Percentiles rank a stretch among this genome's conserved stretches.
phyloP scores from a whole-genome alignment of 345 rosid species.

The Noccaea caerulescens region DNA sequence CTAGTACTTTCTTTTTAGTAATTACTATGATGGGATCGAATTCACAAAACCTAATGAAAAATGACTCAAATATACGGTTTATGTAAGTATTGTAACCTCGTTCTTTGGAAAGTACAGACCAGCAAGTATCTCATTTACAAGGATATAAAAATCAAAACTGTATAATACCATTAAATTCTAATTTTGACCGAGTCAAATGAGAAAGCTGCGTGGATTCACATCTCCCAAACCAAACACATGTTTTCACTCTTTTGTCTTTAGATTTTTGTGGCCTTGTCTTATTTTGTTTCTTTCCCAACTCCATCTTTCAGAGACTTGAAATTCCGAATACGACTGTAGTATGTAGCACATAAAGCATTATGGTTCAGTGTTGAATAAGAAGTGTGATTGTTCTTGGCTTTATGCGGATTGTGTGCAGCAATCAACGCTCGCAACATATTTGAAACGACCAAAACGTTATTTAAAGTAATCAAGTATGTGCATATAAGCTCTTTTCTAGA shows the following conservation, averaged over 20 bases:
- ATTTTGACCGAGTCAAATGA: slow-evolving; percentile 42
- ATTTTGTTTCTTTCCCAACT: slow-evolving; percentile 38
- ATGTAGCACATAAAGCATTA: slow-evolving; percentile 21
- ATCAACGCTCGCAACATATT: slow-evolving; percentile 9
- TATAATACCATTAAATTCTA: slow-evolving; percentile 2
- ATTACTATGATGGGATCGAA: background rate
- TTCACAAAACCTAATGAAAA: background rate
- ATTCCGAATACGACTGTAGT: slow-evolving; percentile 6
- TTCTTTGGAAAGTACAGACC: background rate
- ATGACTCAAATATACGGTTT: background rate
- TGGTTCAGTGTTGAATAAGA: slow-evolving; percentile 29
- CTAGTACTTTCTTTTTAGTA: background rate
- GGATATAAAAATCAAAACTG: slow-evolving; percentile 18
- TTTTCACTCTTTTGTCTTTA: slow-evolving; percentile 38
- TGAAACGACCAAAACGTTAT: background rate
- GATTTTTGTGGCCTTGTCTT: slow-evolving; percentile 32
- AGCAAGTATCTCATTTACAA: background rate
- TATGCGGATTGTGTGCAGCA: slow-evolving; percentile 30
- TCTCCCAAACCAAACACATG: slow-evolving; percentile 43
- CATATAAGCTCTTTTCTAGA: too few relatives aligned
- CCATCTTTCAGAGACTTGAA: slow-evolving; percentile 12
- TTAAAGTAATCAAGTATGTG: too few relatives aligned
- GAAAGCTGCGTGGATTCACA: slow-evolving; percentile 35
- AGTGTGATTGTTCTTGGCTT: slow-evolving; percentile 33
- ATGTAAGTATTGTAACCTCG: background rate